Evolutionary conservation across 306 rosid genomes (phyloP).

Genomic region (Quercus aquifolioides): DNA sequence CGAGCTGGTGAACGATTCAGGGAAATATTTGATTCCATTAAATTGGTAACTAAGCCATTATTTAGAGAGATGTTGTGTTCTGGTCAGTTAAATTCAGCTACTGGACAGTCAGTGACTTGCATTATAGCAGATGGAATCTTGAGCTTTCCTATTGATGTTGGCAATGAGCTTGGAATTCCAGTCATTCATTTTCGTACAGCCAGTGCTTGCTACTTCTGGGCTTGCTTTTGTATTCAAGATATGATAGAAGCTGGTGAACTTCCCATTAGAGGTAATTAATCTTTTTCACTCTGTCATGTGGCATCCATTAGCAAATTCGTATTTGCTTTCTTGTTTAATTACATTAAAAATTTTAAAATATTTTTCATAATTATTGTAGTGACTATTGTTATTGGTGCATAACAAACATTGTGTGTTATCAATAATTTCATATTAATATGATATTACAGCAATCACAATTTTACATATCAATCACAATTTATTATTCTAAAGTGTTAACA

Average conservation of each 20-base stretch:
- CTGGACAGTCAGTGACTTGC: slow-evolving; percentile 14
- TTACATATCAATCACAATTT: no score
- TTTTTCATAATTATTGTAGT: no score
- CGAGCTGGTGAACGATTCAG: neutral
- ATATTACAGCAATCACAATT: no score
- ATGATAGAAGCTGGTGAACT: slow-evolving; percentile 30
- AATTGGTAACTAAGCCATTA: slow-evolving; percentile 17
- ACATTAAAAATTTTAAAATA: no score
- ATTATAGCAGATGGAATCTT: slow-evolving; percentile 42
- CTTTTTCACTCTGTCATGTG: neutral
- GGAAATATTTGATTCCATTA: neutral
- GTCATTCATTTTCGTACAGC: slow-evolving; percentile 36
- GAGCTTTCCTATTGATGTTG: slow-evolving; percentile 28
- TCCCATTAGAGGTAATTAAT: slow-evolving; percentile 43
- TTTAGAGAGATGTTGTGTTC: slow-evolving; percentile 23
- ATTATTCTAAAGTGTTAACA: no score
- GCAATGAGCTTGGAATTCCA: slow-evolving; percentile 27
- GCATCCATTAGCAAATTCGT: no score
- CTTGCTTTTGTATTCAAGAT: slow-evolving; percentile 27
- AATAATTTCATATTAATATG: no score
- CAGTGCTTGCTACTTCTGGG: slow-evolving; percentile 42
- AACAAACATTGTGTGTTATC: no score
- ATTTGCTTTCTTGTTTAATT: no score
- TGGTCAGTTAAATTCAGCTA: neutral
- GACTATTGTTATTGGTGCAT: no score